phyloP scores from a whole-genome alignment of 768 basidiomycete species.

The Boletus rubescentipes region DNA sequence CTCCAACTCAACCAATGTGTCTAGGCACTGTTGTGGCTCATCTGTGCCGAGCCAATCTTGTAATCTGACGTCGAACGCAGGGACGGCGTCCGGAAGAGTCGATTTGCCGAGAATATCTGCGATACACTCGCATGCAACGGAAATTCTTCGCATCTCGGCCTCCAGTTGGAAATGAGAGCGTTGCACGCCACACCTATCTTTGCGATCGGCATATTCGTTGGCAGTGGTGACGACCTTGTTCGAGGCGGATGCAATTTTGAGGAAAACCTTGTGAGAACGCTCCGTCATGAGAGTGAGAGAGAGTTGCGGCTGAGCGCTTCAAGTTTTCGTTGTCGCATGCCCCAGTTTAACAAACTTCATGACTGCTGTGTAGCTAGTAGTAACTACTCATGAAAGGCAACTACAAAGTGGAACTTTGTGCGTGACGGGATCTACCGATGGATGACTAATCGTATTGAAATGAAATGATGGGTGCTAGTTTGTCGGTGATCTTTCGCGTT shows the following conservation, averaged over 20 bases:
- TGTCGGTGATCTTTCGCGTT: constrained; percentile 1
- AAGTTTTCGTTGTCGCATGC: no score
- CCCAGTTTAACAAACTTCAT: no score
- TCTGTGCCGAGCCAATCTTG: neutral
- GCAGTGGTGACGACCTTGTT: neutral
- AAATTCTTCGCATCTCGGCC: neutral
- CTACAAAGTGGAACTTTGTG: no score
- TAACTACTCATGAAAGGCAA: no score
- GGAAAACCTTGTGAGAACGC: neutral
- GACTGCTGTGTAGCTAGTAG: no score
- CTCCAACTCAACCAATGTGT: neutral
- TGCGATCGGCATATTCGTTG: neutral
- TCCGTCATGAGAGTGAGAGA: no score
- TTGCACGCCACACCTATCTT: neutral
- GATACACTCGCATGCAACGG: neutral
- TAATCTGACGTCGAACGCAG: neutral
- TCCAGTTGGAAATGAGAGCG: neutral
- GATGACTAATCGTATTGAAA: constrained; percentile 20
- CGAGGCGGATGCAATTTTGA: neutral
- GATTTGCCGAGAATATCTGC: neutral
- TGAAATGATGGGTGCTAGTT: constrained; percentile 9
- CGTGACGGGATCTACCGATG: constrained; percentile 17
- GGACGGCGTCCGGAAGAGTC: neutral
- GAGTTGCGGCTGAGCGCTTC: no score
- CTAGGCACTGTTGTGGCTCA: neutral